Evolutionary conservation across 148 eudicot genomes (phyloP).

Genomic region (Cornus controversa): DNA sequence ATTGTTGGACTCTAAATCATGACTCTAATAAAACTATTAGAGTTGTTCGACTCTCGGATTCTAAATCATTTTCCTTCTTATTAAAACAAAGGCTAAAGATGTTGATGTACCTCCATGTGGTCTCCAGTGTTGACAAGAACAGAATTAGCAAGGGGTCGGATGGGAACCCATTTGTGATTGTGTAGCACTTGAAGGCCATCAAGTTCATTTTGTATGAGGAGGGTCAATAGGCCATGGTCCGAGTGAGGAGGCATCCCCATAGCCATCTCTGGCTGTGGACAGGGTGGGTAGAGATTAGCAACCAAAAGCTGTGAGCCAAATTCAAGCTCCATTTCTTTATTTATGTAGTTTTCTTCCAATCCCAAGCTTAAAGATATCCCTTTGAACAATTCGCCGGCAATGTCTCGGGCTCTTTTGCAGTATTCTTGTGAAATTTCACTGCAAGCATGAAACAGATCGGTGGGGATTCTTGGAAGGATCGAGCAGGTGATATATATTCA

Average conservation of each 20-base stretch:
- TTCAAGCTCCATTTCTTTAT: slow-evolving; percentile 20
- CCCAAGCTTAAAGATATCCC: slow-evolving; percentile 23
- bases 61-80: no score
- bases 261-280: slow-evolving; percentile 30
- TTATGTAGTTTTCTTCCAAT: slow-evolving; percentile 17
- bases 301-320: slow-evolving; percentile 20
- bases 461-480: no score
- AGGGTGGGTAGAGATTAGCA: slow-evolving; percentile 27
- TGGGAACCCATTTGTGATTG: slow-evolving; percentile 23
- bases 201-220: slow-evolving; percentile 23
- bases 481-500: no score
- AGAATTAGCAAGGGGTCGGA: slow-evolving; percentile 16
- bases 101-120: slow-evolving; percentile 33
- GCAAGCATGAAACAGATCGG: neutral
- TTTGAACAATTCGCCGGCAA: slow-evolving; percentile 9
- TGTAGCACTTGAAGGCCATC: slow-evolving; percentile 29
- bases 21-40: no score
- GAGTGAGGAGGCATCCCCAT: slow-evolving; percentile 32
- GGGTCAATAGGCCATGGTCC: slow-evolving; percentile 35
- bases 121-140: slow-evolving; percentile 27
- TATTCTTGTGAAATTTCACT: slow-evolving; percentile 27
- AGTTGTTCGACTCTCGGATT: no score
- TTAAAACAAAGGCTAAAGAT: neutral
- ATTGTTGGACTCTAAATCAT: no score
- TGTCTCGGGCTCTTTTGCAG: neutral